Conservation (phyloP, 208 protist species). For the Acanthamoeba sp. region DNA sequence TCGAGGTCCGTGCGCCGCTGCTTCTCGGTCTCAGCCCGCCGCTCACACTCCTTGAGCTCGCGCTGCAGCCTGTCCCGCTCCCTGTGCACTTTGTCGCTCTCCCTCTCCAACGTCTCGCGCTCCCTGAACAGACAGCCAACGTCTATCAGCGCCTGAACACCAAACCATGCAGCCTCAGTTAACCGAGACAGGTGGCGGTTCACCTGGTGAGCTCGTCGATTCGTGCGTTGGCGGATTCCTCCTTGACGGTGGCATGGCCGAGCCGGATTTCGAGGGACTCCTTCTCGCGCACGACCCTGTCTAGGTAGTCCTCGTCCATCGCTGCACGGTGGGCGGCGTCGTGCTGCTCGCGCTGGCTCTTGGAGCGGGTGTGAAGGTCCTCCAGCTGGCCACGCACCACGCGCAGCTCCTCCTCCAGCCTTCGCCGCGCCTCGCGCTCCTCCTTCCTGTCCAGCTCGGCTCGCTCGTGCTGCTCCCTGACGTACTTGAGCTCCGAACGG, state of each 20-base stretch:
- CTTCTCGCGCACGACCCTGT: background rate
- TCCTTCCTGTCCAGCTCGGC: background rate
- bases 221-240: background rate
- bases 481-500: background rate
- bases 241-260: background rate
- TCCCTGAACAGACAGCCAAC: no score
- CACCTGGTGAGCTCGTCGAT: background rate
- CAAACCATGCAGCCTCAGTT: no score
- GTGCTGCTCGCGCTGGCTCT: background rate
- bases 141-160: no score
- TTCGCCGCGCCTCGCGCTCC: background rate
- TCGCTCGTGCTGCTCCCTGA: background rate
- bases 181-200: background rate
- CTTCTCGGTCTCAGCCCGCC: background rate
- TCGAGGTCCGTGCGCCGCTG: background rate
- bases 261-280: background rate
- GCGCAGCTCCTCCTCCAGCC: background rate
- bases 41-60: background rate
- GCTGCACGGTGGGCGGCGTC: background rate
- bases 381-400: constrained; percentile 19
- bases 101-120: background rate
- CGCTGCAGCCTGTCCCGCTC: background rate
- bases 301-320: background rate
- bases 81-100: background rate
- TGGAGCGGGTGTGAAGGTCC: background rate